Conservation (phyloP, 345 rosid species). For the Lenwebbia sp. region DNA sequence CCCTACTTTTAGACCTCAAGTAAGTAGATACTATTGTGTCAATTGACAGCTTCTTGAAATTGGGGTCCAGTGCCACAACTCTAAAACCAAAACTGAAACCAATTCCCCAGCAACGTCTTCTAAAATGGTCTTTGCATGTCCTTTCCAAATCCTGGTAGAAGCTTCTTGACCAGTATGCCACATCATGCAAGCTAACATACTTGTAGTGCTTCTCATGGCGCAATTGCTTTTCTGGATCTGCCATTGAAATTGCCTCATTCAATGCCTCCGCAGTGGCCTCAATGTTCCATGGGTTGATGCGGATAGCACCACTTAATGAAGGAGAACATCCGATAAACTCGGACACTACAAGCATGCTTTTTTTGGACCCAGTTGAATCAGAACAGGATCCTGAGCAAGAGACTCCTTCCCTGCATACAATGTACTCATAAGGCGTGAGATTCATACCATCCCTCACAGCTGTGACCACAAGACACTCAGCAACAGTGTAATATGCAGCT, state of each 20-base stretch:
- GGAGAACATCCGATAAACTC: slow-evolving; percentile 87
- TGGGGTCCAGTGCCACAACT: slow-evolving; percentile 68
- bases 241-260: slow-evolving; percentile 63
- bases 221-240: slow-evolving; percentile 51
- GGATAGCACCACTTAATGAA: slow-evolving; percentile 71
- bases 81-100: slow-evolving; percentile 70
- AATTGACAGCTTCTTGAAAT: slow-evolving; percentile 47
- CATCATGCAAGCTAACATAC: slow-evolving; percentile 67
- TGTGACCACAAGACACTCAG: slow-evolving; percentile 67
- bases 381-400: slow-evolving; percentile 22
- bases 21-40: slow-evolving; percentile 47
- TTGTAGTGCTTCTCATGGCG: slow-evolving; percentile 95
- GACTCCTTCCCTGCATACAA: slow-evolving; percentile 60
- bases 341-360: slow-evolving; percentile 71
- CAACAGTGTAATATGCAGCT: slow-evolving; percentile 55
- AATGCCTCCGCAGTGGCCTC: slow-evolving; percentile 68
- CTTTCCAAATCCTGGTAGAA: slow-evolving; percentile 73
- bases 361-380: slow-evolving; percentile 30
- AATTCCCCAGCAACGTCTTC: slow-evolving; percentile 65
- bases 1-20: slow-evolving; percentile 46
- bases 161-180: slow-evolving; percentile 67
- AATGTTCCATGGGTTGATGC: slow-evolving; percentile 66
- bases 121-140: slow-evolving; percentile 61
- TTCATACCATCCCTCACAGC: slow-evolving; percentile 87
- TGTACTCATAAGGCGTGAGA: slow-evolving; percentile 66